Base-by-base conservation (phyloP, 352 stramenopile genomes). In the Thraustochytrium striatum region DNA sequence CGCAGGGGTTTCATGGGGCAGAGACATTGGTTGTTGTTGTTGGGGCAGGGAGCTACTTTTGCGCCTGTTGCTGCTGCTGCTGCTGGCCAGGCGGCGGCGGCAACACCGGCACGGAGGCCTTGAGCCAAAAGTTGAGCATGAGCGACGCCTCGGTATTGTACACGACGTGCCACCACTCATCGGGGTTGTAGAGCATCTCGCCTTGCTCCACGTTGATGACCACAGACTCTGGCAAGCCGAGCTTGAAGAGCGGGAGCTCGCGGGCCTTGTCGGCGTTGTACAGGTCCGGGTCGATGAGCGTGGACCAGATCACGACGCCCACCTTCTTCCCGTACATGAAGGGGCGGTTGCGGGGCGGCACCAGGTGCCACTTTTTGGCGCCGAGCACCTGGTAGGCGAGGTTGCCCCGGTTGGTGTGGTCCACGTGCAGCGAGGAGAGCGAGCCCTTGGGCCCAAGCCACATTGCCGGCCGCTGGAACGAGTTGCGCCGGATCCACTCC, bases 61-160 rank as follows among this genome's bases (percentile, higher is more conserved):
- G n/a, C n/a, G n/a, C n/a, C n/a, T n/a, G n/a, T n/a, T n/a, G n/a
- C n/a, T n/a, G n/a, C n/a, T n/a, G n/a, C n/a, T n/a, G n/a, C n/a
- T n/a, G n/a, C n/a, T n/a, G n/a, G n/a, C n/a, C n/a, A n/a, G n/a
- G n/a, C n/a, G n/a, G n/a, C n/a, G n/a, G n/a, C n/a, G n/a, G n/a
- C n/a, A n/a, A n/a, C n/a, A 47, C 13, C 39, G 5, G 39, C 39
- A 13, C 39, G 39, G 39, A 13, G 5, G 39, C 3, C 30, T 61
- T 61, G 21, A 70, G 28, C 61, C 61, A 70, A 53, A 55, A 70
- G 8, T 70, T 70, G 43, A 70, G 30, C 61, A 70, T 70, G 21
- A 70, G 38, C 38, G 61, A 70, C 5, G 19, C 38, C 5, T 70
- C 61, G 25, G 5, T 3, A 57, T 70, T 70, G 1, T 52, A 28